phyloP scores from a whole-genome alignment of 2,329 filamentous ascomycete genomes.

The Albifimbria verrucaria region DNA sequence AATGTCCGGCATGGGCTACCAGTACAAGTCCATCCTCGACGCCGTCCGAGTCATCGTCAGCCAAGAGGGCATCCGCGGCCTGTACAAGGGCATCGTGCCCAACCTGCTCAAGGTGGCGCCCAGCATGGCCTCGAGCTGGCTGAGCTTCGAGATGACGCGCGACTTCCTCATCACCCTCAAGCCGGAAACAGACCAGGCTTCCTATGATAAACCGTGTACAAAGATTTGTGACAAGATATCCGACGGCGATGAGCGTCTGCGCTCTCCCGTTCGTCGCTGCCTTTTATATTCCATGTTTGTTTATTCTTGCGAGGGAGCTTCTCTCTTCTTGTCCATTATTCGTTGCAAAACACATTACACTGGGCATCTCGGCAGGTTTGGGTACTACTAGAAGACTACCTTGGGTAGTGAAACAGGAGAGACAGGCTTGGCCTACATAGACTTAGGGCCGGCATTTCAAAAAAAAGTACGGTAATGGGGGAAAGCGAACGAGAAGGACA shows the following conservation, averaged over 20 bases:
- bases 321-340: not conserved
- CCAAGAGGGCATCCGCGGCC: constrained; percentile 77
- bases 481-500: not conserved
- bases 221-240: not conserved
- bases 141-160: constrained; percentile 91
- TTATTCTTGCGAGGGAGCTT: not conserved
- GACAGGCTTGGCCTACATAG: not conserved
- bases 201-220: not conserved
- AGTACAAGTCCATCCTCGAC: constrained; percentile 84
- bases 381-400: not conserved
- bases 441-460: not conserved
- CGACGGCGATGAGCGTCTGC: not conserved
- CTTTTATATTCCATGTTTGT: not conserved
- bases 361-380: not conserved
- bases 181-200: constrained; percentile 31
- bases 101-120: constrained; percentile 96
- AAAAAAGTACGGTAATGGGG: not conserved
- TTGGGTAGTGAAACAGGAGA: not conserved
- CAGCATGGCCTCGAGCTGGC: constrained; percentile 98
- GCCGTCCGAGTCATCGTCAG: constrained; percentile 77
- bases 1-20: constrained; percentile 97
- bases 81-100: constrained; percentile 95
- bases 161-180: constrained; percentile 73
- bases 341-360: not conserved
- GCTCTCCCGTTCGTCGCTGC: not conserved